Conservation (phyloP, 352 stramenopile species). For the Pythium sp. region DNA sequence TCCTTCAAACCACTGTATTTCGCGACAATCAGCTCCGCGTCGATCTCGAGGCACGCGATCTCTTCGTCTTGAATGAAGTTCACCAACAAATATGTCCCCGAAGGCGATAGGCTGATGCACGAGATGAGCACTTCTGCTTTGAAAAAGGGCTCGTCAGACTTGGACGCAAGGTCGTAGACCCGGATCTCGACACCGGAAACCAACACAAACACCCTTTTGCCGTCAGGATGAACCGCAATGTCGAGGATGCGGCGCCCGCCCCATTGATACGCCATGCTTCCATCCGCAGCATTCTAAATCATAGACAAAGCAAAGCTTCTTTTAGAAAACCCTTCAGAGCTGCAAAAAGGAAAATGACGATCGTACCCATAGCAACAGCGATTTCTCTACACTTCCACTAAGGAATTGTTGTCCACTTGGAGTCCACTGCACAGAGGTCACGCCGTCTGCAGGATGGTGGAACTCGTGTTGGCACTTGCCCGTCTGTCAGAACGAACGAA, state of each 20-base stretch:
- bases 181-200: conserved; percentile 54
- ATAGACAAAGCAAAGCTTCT: background rate
- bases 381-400: conserved; percentile 70
- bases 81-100: conserved; percentile 48
- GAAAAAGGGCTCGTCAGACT: conserved; percentile 60
- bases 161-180: conserved; percentile 54
- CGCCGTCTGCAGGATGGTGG: conserved; percentile 51
- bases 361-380: conserved; percentile 73
- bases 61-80: conserved; percentile 66
- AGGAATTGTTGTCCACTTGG: conserved; percentile 60
- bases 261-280: conserved; percentile 64
- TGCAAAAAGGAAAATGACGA: background rate
- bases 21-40: conserved; percentile 36
- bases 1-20: conserved; percentile 57
- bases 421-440: conserved; percentile 55
- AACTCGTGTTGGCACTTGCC: conserved; percentile 46
- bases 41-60: conserved; percentile 50
- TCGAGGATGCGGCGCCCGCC: conserved; percentile 59
- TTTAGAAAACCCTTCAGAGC: background rate
- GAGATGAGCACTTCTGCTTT: conserved; percentile 54
- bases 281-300: conserved; percentile 46
- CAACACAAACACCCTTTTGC: conserved; percentile 56
- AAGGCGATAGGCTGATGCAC: conserved; percentile 43
- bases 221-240: conserved; percentile 49
- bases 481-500: conserved; percentile 26